Base-by-base conservation (phyloP, 352 stramenopile genomes). In the Phytophthora cryptogea region DNA sequence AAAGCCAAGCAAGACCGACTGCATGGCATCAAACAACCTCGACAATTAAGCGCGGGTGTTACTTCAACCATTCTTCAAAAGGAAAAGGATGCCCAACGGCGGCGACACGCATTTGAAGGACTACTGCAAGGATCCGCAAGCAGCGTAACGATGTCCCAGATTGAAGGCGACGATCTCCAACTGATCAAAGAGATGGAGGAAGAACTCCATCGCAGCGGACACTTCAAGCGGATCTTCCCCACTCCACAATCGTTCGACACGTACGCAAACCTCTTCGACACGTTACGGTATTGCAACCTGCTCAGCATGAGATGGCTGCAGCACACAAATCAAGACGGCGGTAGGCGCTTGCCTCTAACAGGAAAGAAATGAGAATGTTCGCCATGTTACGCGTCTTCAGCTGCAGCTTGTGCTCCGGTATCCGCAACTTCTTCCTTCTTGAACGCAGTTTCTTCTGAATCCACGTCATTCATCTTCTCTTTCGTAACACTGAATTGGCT, bases 161-260 rank as follows among this genome's bases (percentile, higher is more conserved):
- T 91, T 31, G 72, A 82, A n/a, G 71, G 76, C 7, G 66, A 76
- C 31, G 76, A 93, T 53, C 65, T 88, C 9, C 54, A 69, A 9
- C 63, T 83, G 11, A 47, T 89, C 14, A 80, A 85, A 39, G 63
- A 76, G 2, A 76, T 92, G 62, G 72, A 90, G 43, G 81, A 88
- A 65, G 83, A 94, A 35, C 58, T 83, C 6, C 64, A 74, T 1
- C 76, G 86, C 8, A 59, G 65, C 2, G 83, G 82, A 3, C 78
- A 94, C 46, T 94, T 94, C 52, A 70, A 76, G 45, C 74, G 83
- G 0, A 87, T 94, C 35, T 94, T 92, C 46, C 86, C 86, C 2
- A 90, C 75, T 4, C 3, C 71, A 0, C 49, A 78, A 8, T 80
- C 83, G 3, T 83, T 78, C 39, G 68, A 79, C n/a, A 68, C 45